phyloP scores from a whole-genome alignment of 2,329 filamentous ascomycete genomes.

The Fusarium oxysporum region DNA sequence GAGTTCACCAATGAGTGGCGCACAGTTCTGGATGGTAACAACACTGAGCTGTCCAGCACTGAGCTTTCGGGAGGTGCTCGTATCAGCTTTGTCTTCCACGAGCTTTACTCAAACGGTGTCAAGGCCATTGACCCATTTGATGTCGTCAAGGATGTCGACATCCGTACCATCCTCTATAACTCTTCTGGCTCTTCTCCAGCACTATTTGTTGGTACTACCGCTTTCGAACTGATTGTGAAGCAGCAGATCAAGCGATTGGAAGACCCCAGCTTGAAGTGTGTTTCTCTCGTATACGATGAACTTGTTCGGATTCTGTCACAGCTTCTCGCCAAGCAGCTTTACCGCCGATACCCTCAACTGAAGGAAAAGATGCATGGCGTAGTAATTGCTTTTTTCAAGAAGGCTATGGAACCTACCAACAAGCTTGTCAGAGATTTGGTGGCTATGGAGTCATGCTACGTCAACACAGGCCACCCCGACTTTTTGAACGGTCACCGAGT shows the following conservation, averaged over 20 bases:
- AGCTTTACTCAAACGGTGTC: constrained; percentile 96
- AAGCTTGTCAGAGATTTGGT: constrained; percentile 95
- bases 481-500: constrained; percentile 95
- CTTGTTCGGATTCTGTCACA: constrained; percentile 94
- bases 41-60: constrained; percentile 91
- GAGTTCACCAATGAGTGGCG: constrained; percentile 99
- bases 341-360: constrained; percentile 90
- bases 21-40: constrained; percentile 95
- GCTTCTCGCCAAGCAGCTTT: constrained; percentile 87
- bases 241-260: constrained; percentile 97
- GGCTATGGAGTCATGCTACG: constrained; percentile 94
- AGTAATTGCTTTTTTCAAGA: constrained; percentile 96
- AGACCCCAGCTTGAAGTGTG: constrained; percentile 97
- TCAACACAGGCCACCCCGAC: constrained; percentile 98
- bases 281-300: constrained; percentile 96
- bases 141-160: constrained; percentile 96
- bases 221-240: constrained; percentile 99
- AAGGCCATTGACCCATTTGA: constrained; percentile 99
- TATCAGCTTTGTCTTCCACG: constrained; percentile 99
- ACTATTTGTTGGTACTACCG: constrained; percentile 95
- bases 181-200: constrained; percentile 98
- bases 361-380: constrained; percentile 98
- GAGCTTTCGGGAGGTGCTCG: constrained; percentile 96
- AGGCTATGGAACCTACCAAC: constrained; percentile 97
- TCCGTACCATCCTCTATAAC: constrained; percentile 97